Base-by-base conservation (phyloP, 805 yeast species). In the Saturnispora galanensis region DNA sequence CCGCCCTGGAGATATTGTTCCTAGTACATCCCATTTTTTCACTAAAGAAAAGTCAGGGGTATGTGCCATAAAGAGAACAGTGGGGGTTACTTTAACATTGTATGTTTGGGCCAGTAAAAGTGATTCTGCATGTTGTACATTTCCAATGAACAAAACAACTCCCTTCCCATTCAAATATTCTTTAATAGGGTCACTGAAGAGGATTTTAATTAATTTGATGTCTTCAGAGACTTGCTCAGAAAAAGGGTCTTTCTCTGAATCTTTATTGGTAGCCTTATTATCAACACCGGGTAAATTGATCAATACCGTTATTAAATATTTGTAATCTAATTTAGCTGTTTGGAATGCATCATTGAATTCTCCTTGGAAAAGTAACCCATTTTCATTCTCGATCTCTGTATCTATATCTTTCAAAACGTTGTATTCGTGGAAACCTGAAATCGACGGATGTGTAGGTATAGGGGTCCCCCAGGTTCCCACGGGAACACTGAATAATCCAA, bases 71-170 rank as follows among this genome's bases (percentile, higher is more conserved):
- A 70, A 64, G 44, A 66, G 69, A 12, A 76, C 62, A 47, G 69
- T 76, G 1, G 93, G 90, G 18, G 78, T 64, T 33, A 72, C 66
- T 26, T 71, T 67, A 2, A 75, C 71, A 32, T 66, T 69, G 49
- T 81, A 67, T 33, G 73, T 66, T 50, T 70, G 70, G 1, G 85
- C 84, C 35, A 84, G 72, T 47, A 78, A 78, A 65, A 75, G 77
- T 3, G 84, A 74, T 57, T 84, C 90, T 1, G 81, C 70, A 50
- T 77, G 77, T 12, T 69, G 62, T 18, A 76, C 77, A 50, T 79
- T 77, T 0, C 85, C 84, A 34, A 82, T 71, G 70, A 81, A 84
- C 1, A 81, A 66, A 1, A 77, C 50, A n/a, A 75, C 47, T 38
- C 80, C 69, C 35, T 73, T 67, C 2, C 63, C 62, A 36, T 59